Evolutionary conservation across 352 stramenopile genomes (phyloP).

Genomic region (Blastocystis sp.): DNA sequence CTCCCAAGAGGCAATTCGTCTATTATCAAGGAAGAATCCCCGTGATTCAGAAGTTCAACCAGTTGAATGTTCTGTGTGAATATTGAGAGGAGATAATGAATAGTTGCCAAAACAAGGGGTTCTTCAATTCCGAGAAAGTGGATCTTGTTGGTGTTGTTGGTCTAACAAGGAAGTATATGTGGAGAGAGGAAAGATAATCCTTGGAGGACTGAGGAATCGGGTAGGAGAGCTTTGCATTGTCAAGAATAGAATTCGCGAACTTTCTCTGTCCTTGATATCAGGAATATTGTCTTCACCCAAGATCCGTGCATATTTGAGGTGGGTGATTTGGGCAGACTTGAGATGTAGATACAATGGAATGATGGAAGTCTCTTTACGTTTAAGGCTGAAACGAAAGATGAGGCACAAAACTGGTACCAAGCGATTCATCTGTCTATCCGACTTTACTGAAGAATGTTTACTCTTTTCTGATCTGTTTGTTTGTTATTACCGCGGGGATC

Average conservation of each 20-base stretch:
- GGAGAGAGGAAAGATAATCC: conserved; percentile 32
- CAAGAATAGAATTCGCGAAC: conserved; percentile 17
- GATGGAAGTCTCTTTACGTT: not conserved
- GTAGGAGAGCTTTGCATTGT: not conserved
- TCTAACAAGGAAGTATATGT: conserved; percentile 23
- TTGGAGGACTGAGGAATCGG: conserved; percentile 1
- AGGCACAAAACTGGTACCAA: conserved; percentile 17
- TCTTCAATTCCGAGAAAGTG: not conserved
- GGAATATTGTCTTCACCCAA: not conserved
- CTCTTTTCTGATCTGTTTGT: not conserved
- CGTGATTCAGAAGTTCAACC: not conserved
- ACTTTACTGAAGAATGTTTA: not conserved
- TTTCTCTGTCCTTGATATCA: not conserved
- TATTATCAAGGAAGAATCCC: not conserved
- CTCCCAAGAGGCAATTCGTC: not conserved
- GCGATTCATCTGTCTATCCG: conserved; percentile 11
- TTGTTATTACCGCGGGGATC: not conserved
- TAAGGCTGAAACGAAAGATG: not conserved
- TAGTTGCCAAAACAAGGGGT: conserved; percentile 20
- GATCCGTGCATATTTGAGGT: not conserved
- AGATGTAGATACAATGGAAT: conserved; percentile 3
- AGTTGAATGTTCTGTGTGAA: too few relatives aligned
- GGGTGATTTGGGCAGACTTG: not conserved
- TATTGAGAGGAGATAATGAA: too few relatives aligned
- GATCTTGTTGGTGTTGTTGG: conserved; percentile 5